Conservation (phyloP, 164 flowering plant genomes). For the Echeveria elegans region DNA sequence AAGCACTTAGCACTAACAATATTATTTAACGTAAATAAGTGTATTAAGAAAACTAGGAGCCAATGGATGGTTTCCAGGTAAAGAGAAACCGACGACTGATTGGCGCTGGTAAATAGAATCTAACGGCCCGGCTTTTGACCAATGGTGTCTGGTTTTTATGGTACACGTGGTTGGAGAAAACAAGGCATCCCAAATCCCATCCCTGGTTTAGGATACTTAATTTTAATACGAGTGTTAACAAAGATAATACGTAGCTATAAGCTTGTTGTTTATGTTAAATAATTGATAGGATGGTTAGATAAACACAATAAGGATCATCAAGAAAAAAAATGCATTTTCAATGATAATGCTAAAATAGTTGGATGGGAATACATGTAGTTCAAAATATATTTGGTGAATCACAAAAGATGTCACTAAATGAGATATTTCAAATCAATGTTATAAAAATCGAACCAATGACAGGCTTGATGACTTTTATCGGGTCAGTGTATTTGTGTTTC, state of each 20-base stretch:
- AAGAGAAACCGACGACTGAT: background rate
- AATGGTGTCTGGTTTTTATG: constrained; percentile 5
- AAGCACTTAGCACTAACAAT: background rate
- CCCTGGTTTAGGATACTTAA: background rate
- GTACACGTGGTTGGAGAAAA: constrained; percentile 3
- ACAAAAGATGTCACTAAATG: too few species aligned
- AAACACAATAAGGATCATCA: too few species aligned
- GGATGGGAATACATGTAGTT: too few species aligned
- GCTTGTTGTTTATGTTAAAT: background rate
- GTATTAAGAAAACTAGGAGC: too few species aligned
- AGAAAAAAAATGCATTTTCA: too few species aligned
- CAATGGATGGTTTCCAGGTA: background rate
- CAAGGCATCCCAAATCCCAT: too few species aligned
- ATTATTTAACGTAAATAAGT: background rate
- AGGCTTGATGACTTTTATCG: too few species aligned
- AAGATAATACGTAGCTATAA: background rate
- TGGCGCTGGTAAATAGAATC: background rate
- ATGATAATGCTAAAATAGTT: background rate
- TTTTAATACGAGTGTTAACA: too few species aligned
- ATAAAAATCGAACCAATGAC: too few species aligned
- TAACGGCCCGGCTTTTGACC: background rate
- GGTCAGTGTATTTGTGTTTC: too few species aligned
- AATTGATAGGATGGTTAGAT: constrained; percentile 6
- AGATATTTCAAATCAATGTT: too few species aligned
- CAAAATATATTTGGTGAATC: too few species aligned